Evolutionary conservation across 2,329 filamentous ascomycete species (phyloP).

Genomic region (Bipolaris zeicola): DNA sequence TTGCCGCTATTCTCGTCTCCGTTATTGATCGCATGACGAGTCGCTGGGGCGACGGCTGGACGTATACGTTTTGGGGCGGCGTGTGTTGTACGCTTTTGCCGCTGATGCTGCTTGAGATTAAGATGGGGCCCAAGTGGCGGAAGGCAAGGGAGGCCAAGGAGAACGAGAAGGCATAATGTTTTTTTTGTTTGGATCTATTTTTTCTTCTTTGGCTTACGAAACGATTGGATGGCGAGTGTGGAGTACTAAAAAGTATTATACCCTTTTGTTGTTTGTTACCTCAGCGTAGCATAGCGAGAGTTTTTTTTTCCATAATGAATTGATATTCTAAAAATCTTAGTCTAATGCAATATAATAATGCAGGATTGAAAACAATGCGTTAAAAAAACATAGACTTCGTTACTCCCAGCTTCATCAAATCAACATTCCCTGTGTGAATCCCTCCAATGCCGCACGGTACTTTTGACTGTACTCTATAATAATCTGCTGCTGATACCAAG

Average conservation of each 20-base stretch:
- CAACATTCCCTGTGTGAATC: constrained; percentile 30
- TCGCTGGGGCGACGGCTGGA: constrained; percentile 33
- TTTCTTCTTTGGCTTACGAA: neutral
- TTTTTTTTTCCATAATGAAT: no score
- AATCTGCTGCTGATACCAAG: constrained; percentile 48
- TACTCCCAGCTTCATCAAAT: neutral
- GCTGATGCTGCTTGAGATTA: constrained; percentile 37
- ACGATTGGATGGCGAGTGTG: neutral
- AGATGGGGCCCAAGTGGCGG: constrained; percentile 33
- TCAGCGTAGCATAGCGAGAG: constrained; percentile 1
- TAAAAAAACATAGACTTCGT: neutral
- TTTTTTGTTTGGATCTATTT: neutral
- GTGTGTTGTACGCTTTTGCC: constrained; percentile 32
- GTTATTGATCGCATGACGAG: constrained; percentile 33
- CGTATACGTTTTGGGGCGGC: constrained; percentile 34
- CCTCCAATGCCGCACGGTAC: constrained; percentile 34
- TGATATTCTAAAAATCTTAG: no score
- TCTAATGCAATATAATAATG: no score
- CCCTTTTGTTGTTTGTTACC: constrained; percentile 1
- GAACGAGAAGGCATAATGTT: constrained; percentile 10
- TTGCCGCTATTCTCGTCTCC: constrained; percentile 33
- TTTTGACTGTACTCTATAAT: constrained; percentile 45
- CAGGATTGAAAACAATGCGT: neutral
- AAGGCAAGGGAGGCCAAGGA: constrained; percentile 26
- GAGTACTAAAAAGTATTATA: constrained; percentile 8